phyloP scores from a whole-genome alignment of 495 filamentous ascomycete genomes.

The Aspergillus sclerotiicarbonarius region DNA sequence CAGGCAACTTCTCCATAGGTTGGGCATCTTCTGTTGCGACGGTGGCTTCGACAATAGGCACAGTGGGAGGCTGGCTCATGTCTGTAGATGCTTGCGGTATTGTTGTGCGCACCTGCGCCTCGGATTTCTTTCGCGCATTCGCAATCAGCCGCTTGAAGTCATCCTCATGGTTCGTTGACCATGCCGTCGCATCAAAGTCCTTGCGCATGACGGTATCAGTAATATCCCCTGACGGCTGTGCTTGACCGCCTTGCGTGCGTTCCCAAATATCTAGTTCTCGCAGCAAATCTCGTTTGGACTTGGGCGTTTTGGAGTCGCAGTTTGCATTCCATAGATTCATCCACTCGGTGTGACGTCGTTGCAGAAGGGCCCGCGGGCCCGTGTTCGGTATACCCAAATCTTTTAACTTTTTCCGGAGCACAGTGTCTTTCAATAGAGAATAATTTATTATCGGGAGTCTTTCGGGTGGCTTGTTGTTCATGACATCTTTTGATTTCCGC shows the following conservation, averaged over 20 bases:
- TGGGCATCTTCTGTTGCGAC: slow-evolving; percentile 2
- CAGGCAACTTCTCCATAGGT: slow-evolving; percentile 1
- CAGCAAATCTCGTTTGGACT: slow-evolving; percentile 66
- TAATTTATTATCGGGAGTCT: slow-evolving; percentile 79
- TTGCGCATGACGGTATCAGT: slow-evolving; percentile 63
- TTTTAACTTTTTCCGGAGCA: slow-evolving; percentile 72
- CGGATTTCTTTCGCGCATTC: slow-evolving; percentile 55
- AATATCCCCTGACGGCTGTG: slow-evolving; percentile 21
- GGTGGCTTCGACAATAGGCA: background rate
- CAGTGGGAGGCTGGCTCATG: slow-evolving; percentile 5
- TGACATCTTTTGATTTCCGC: slow-evolving; percentile 11
- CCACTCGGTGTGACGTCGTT: slow-evolving; percentile 88
- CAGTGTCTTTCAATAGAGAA: slow-evolving; percentile 70
- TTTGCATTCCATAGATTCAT: slow-evolving; percentile 96
- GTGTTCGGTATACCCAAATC: slow-evolving; percentile 77
- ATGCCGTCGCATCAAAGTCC: slow-evolving; percentile 76
- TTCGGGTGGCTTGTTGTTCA: slow-evolving; percentile 43
- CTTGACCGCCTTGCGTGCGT: slow-evolving; percentile 57
- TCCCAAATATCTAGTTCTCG: slow-evolving; percentile 85
- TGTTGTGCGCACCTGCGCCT: slow-evolving; percentile 29
- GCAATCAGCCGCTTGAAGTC: slow-evolving; percentile 77
- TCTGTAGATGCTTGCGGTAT: slow-evolving; percentile 24
- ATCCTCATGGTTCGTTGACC: slow-evolving; percentile 66
- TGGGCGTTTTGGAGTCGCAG: slow-evolving; percentile 75
- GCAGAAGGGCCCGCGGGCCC: slow-evolving; percentile 64